Base-by-base conservation (phyloP, 257 asterid genomes). In the Eucommia ulmoides region DNA sequence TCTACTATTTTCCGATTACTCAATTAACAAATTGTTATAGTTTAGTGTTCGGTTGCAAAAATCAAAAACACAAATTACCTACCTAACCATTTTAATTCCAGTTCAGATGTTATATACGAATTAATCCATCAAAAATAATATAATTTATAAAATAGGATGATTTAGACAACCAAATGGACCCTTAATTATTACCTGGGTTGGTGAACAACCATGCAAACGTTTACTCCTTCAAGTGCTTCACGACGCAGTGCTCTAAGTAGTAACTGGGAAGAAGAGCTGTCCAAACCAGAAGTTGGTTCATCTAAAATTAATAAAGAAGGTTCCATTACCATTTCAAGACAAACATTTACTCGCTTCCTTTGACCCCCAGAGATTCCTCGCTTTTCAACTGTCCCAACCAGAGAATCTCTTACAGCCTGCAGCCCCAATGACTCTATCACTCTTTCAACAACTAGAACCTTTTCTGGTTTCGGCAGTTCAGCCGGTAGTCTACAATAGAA, bases 351-450 rank as follows among this genome's bases (percentile, higher is more conserved):
- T 67, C 99, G 66, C 72, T 91, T 91, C 71, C 86, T 83, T 69
- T 86, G 99, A 23, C 99, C 99, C 41, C 99, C 99, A 18, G 99
- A 91, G 29, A 91, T 91, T 60, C 99, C 97, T 75, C 99, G 63
- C 64, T 81, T 80, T 75, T 91, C 99, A 22, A 91, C 95, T 14
- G 95, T 86, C 71, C 99, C 99, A 10, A 91, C 99, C 18, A 91
- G 20, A n/a, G 99, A 91, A 67, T 86, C 94, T 62, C 99, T 68
- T 41, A 91, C 84, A 24, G 66, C 52, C 77, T 91, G 99, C 84
- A 91, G 73, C 24, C 96, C 99, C 56, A 91, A 52, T 41, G 96
- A 67, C 72, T 91, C 96, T 0, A 91, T 91, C 25, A 86, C 96
- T 74, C 99, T 71, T 59, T 91, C 96, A 23, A 91, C 89, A 14